Percentiles rank a stretch among this genome's conserved stretches.
These are phyloP conservation scores for Sergeia podlipaevii DNA, from an alignment of 208 protist species.

Conservation along the genomic window DNA sequence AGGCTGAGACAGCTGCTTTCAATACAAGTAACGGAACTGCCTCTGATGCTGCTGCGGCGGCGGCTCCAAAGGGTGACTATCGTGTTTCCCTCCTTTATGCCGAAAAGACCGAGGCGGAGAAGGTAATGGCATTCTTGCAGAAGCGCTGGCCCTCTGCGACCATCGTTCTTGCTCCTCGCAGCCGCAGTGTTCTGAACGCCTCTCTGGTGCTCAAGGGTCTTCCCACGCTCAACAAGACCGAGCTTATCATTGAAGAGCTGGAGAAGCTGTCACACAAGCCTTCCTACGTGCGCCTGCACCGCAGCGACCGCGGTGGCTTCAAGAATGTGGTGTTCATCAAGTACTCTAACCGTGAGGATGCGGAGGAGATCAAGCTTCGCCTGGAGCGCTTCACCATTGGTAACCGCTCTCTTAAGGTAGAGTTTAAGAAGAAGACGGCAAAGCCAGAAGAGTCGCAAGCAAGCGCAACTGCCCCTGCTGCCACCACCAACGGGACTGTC, in stretches of 20 bases:
- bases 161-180: conserved; percentile 47
- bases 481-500: not conserved
- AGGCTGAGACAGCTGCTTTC: conserved; percentile 1
- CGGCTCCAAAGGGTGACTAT: conserved; percentile 15
- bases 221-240: conserved; percentile 62
- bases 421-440: conserved; percentile 78
- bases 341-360: conserved; percentile 90
- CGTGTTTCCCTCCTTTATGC: conserved; percentile 72
- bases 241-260: conserved; percentile 56
- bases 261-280: conserved; percentile 48
- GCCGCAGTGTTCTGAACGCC: conserved; percentile 51
- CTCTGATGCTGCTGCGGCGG: not conserved
- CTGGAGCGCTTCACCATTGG: conserved; percentile 67
- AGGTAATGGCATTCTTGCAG: conserved; percentile 40
- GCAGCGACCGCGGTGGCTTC: conserved; percentile 77
- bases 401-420: conserved; percentile 55
- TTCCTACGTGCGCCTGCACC: conserved; percentile 82
- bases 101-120: conserved; percentile 66
- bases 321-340: conserved; percentile 81
- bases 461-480: conserved; percentile 10
- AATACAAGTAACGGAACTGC: not conserved
- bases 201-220: conserved; percentile 82
- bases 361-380: conserved; percentile 87
- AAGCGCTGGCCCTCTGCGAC: conserved; percentile 55
- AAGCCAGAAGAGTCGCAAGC: conserved; percentile 15